Evolutionary conservation across 2,329 filamentous ascomycete genomes (phyloP).

Genomic region (Aurifilum marmelostoma): DNA sequence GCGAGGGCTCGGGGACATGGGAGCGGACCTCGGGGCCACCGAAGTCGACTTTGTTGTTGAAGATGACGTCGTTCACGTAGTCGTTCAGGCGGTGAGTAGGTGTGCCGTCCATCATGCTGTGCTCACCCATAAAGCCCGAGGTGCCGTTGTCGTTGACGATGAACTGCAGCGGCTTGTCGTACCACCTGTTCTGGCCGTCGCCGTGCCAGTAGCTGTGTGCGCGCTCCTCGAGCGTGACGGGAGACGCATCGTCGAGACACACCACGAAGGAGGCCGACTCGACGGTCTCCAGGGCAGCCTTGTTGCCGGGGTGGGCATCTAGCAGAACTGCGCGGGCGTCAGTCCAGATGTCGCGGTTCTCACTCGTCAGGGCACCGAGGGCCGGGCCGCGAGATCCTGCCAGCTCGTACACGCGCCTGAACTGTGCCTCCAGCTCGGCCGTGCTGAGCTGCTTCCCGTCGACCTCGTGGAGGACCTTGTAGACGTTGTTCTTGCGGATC

Average conservation of each 20-base stretch:
- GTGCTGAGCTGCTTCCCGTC: conserved; percentile 85
- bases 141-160: conserved; percentile 98
- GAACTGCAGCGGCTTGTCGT: conserved; percentile 97
- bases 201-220: conserved; percentile 98
- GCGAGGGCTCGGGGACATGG: conserved; percentile 77
- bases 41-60: conserved; percentile 92
- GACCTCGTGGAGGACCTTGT: conserved; percentile 83
- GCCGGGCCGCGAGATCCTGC: conserved; percentile 66
- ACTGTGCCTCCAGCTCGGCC: conserved; percentile 87
- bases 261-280: conserved; percentile 90
- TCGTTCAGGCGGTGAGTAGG: conserved; percentile 97
- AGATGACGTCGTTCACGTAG: conserved; percentile 88
- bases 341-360: conserved; percentile 93
- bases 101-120: conserved; percentile 99
- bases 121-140: conserved; percentile 96
- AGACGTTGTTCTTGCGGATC: conserved; percentile 96
- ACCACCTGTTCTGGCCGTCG: conserved; percentile 94
- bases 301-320: conserved; percentile 77
- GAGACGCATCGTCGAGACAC: conserved; percentile 88
- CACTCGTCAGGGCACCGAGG: conserved; percentile 82
- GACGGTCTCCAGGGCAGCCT: conserved; percentile 75
- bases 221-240: conserved; percentile 93
- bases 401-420: conserved; percentile 79
- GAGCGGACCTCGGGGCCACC: conserved; percentile 77
- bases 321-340: conserved; percentile 79